Conservation (phyloP, 2,329 filamentous ascomycete genomes). For the Neurospora sp. region DNA sequence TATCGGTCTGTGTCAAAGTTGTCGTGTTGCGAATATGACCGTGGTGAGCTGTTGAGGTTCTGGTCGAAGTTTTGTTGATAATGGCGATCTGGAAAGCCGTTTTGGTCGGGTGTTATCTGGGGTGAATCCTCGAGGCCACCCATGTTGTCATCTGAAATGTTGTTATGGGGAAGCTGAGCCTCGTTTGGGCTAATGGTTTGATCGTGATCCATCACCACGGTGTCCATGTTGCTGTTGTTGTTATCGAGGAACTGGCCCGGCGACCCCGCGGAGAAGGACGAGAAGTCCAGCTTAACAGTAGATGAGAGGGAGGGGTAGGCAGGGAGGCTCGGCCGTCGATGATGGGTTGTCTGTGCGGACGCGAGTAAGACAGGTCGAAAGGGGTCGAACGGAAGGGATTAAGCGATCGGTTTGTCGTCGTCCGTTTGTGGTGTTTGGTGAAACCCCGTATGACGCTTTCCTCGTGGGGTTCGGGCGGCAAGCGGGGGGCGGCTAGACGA, state of each 20-base stretch:
- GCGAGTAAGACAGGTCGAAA: not conserved
- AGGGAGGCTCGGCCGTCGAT: not conserved
- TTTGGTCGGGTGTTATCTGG: slow-evolving; percentile 27
- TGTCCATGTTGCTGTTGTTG: slow-evolving; percentile 36
- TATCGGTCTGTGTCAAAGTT: slow-evolving; percentile 31
- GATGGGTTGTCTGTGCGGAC: not conserved
- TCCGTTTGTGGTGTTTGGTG: not conserved
- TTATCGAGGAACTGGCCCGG: slow-evolving; percentile 44
- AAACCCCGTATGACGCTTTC: not conserved
- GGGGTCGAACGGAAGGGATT: not conserved
- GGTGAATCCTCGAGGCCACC: slow-evolving; percentile 39
- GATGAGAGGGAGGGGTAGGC: slow-evolving; percentile 3
- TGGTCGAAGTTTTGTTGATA: slow-evolving; percentile 42
- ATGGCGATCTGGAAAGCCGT: slow-evolving; percentile 27
- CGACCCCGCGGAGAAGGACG: slow-evolving; percentile 37
- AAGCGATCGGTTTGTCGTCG: not conserved
- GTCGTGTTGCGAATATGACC: slow-evolving; percentile 23
- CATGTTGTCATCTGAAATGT: slow-evolving; percentile 39
- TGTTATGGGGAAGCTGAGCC: slow-evolving; percentile 21
- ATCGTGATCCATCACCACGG: slow-evolving; percentile 35
- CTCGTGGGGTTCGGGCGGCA: not conserved
- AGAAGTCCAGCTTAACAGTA: slow-evolving; percentile 40
- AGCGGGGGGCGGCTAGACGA: not conserved
- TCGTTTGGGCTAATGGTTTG: slow-evolving; percentile 13
- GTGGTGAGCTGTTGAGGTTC: slow-evolving; percentile 29